Evolutionary conservation across 192 early-diverging fungal genomes (phyloP).

Genomic region (Gonapodya prolifera): DNA sequence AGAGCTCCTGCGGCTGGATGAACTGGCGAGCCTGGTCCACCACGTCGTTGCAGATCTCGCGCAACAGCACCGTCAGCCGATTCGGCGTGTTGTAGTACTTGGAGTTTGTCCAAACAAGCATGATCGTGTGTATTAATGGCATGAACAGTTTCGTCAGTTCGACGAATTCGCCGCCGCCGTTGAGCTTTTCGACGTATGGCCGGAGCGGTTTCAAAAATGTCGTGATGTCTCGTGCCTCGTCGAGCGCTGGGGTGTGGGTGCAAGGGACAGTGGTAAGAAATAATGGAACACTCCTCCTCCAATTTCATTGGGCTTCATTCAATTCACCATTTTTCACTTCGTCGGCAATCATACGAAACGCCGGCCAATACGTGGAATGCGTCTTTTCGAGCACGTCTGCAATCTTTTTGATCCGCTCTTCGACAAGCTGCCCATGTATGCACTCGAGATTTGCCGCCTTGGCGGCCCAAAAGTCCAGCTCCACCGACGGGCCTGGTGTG

Average conservation of each 20-base stretch:
- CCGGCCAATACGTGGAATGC: conserved; percentile 59
- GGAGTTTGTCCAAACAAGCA: conserved; percentile 41
- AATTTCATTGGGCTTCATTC: conserved; percentile 10
- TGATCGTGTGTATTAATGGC: conserved; percentile 32
- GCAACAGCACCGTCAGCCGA: conserved; percentile 38
- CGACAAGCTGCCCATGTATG: conserved; percentile 47
- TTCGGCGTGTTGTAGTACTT: conserved; percentile 49
- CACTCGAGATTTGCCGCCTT: conserved; percentile 50
- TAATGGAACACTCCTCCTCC: too few species aligned
- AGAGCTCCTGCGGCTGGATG: conserved; percentile 44
- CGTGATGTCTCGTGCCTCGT: conserved; percentile 48
- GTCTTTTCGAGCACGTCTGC: conserved; percentile 32
- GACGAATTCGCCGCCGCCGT: conserved; percentile 28
- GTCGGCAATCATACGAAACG: conserved; percentile 48
- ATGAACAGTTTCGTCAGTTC: conserved; percentile 47
- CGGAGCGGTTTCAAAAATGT: conserved; percentile 37
- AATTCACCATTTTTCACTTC: conserved; percentile 44
- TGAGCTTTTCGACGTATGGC: conserved; percentile 38
- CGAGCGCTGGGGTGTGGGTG: conserved; percentile 26
- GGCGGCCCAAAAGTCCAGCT: conserved; percentile 57
- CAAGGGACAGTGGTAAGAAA: too few species aligned
- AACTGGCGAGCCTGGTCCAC: conserved; percentile 44
- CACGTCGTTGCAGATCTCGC: conserved; percentile 55
- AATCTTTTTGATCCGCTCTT: conserved; percentile 51
- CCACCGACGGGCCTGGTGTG: conserved; percentile 49